These are phyloP conservation scores for Naganishia sp. DNA, from an alignment of 1,284 basidiomycete genomes.

Conservation along the genomic window DNA sequence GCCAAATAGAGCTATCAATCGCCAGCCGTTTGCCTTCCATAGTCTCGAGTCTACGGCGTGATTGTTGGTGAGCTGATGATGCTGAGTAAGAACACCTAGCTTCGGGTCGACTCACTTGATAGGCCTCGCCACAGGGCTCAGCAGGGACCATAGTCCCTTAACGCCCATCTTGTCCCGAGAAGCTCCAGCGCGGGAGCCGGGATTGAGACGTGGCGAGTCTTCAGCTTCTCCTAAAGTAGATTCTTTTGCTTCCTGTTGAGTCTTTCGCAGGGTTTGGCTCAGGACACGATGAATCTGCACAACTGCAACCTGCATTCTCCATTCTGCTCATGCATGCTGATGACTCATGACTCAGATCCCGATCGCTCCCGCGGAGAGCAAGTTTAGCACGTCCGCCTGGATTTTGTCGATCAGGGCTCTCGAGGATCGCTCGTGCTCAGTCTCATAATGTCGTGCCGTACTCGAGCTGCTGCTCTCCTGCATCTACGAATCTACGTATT, in stretches of 20 bases:
- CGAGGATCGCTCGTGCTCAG: background rate
- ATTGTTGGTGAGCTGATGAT: background rate
- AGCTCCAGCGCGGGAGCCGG: background rate
- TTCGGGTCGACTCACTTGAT: constrained; percentile 65
- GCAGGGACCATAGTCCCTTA: constrained; percentile 89
- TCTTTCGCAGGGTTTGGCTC: too few species aligned
- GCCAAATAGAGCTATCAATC: constrained; percentile 99
- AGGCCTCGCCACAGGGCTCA: constrained; percentile 83
- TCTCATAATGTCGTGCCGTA: background rate
- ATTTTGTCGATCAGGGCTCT: constrained; percentile 6
- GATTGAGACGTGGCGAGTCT: background rate
- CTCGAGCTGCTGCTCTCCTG: background rate
- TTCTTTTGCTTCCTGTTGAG: background rate
- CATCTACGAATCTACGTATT: background rate
- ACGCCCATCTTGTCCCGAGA: constrained; percentile 71
- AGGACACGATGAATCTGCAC: too few species aligned
- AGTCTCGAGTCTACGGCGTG: constrained; percentile 70
- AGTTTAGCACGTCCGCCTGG: background rate
- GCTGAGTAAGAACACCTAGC: background rate
- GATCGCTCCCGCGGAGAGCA: background rate
- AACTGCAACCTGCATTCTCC: too few species aligned
- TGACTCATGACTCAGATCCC: constrained; percentile 1
- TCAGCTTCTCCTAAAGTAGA: background rate
- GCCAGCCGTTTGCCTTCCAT: constrained; percentile 87
- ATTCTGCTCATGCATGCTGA: background rate